Evolutionary conservation across 2,329 filamentous ascomycete species (phyloP).

Genomic region (Botryotinia narcissicola): DNA sequence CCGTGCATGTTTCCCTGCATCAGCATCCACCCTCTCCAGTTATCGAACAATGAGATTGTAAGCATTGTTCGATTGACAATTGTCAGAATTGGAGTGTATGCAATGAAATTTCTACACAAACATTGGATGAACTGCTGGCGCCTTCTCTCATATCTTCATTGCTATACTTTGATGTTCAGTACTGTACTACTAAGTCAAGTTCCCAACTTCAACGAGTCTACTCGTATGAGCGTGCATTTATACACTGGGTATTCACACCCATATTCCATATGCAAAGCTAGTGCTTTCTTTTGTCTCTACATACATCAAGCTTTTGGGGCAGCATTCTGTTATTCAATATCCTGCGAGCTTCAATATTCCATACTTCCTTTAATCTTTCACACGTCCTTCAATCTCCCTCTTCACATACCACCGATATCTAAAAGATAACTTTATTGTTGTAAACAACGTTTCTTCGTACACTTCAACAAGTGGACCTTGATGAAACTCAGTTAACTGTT

Average conservation of each 20-base stretch:
- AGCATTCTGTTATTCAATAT: background rate
- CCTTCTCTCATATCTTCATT: background rate
- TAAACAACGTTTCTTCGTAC: background rate
- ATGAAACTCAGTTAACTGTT: background rate
- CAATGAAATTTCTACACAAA: background rate
- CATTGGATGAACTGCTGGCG: background rate
- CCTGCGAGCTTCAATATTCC: background rate
- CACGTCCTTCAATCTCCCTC: background rate
- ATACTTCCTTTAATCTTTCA: background rate
- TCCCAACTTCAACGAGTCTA: background rate
- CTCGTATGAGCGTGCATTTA: background rate
- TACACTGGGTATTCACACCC: background rate
- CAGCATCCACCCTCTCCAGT: background rate
- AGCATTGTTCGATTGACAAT: background rate
- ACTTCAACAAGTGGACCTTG: background rate
- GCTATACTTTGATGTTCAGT: background rate
- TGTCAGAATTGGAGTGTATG: background rate
- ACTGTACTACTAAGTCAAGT: too few species aligned
- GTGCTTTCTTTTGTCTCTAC: background rate
- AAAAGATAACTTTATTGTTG: background rate
- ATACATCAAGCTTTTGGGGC: background rate
- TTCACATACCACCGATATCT: background rate
- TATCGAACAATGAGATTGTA: background rate
- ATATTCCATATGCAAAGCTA: background rate
- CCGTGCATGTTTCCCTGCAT: slow-evolving; percentile 1